A percentile compares a stretch with the other conserved stretches of the same genome.
Evolutionary conservation across 148 eudicot species (phyloP).

Genomic region (Rhododendron griersonianum): DNA sequence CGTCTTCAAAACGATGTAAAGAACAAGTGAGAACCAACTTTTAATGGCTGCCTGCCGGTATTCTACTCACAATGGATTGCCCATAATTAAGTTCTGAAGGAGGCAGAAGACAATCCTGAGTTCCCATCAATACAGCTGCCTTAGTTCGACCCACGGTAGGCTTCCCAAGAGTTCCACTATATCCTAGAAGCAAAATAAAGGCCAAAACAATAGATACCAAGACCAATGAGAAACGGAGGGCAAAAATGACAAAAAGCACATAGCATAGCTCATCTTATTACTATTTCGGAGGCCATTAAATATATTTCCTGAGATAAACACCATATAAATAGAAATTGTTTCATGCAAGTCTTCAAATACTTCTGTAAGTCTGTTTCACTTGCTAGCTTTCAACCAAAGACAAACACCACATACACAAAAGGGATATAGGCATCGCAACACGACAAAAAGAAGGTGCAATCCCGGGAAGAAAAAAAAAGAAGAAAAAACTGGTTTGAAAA

Average conservation of each 20-base stretch:
- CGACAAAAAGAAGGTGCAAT: not conserved
- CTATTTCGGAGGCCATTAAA: not conserved
- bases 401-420: not conserved
- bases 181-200: slow-evolving; percentile 24
- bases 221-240: not conserved
- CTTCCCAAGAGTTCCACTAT: slow-evolving; percentile 21
- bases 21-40: not conserved
- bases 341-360: not conserved
- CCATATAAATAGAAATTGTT: not conserved
- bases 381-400: not conserved
- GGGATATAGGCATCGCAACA: not conserved
- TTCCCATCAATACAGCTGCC: slow-evolving; percentile 22
- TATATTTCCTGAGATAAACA: not conserved
- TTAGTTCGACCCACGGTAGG: slow-evolving; percentile 21
- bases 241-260: not conserved
- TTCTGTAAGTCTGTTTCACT: not conserved
- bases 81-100: slow-evolving; percentile 36
- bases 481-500: not conserved
- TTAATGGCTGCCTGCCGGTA: not conserved
- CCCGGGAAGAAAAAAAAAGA: not conserved
- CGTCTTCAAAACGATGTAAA: not conserved
- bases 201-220: not conserved
- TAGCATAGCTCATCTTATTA: not conserved
- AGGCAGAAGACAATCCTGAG: slow-evolving; percentile 30
- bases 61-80: slow-evolving; percentile 46